These are phyloP conservation scores for Cydonia oblonga DNA, from an alignment of 331 rosid genomes.

Conservation along the genomic window DNA sequence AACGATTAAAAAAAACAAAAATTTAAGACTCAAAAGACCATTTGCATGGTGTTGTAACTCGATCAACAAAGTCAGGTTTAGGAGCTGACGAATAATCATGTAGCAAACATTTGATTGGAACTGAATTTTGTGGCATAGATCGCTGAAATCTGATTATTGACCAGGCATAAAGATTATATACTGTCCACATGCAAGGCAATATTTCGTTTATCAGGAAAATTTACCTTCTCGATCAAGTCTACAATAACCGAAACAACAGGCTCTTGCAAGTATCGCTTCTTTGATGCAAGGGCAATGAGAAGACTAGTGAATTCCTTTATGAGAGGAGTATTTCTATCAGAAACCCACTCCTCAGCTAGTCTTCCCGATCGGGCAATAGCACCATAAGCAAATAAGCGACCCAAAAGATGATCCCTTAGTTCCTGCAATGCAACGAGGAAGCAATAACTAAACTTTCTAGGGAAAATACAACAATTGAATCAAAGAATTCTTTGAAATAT, in stretches of 20 bases:
- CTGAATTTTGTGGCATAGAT: not conserved
- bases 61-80: not conserved
- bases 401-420: constrained; percentile 76
- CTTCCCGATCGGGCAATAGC: constrained; percentile 81
- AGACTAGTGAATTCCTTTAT: constrained; percentile 48
- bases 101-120: not conserved
- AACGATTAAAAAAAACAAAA: not conserved
- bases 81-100: not conserved
- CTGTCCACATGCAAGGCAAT: not conserved
- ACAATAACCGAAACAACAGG: constrained; percentile 65
- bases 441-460: not conserved
- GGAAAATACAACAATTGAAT: not conserved
- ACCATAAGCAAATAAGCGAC: constrained; percentile 86
- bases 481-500: not conserved
- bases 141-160: not conserved
- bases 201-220: not conserved
- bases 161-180: not conserved
- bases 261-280: constrained; percentile 90
- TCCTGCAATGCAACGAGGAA: constrained; percentile 53
- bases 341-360: constrained; percentile 41
- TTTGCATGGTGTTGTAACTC: not conserved
- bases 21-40: not conserved
- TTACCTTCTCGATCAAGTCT: constrained; percentile 66
- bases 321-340: constrained; percentile 39
- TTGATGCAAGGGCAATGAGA: constrained; percentile 55